Conservation (phyloP, 108 stramenopile species). For the Aurantiochytrium sp. region DNA sequence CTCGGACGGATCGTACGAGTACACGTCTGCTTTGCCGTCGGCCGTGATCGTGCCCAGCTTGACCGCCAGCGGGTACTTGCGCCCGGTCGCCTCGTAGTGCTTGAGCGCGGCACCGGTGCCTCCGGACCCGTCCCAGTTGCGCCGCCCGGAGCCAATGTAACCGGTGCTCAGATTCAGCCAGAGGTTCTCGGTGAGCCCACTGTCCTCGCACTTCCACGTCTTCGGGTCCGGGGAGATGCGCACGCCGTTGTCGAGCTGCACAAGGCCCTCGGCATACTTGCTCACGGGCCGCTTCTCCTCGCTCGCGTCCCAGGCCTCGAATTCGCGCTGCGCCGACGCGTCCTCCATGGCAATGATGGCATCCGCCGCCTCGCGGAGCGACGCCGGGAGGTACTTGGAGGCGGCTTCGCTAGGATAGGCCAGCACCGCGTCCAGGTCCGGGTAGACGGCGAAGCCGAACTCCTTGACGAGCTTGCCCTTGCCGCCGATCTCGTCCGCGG, state of each 20-base stretch:
- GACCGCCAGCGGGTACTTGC: conserved; percentile 86
- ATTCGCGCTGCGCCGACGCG: conserved; percentile 70
- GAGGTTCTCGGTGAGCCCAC: conserved; percentile 70
- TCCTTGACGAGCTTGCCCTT: conserved; percentile 69
- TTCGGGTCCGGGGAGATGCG: conserved; percentile 54
- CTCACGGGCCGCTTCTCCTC: conserved; percentile 41
- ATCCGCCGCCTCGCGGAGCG: conserved; percentile 65
- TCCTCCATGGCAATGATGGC: conserved; percentile 83
- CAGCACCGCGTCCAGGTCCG: conserved; percentile 33
- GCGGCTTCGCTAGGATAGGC: conserved; percentile 58
- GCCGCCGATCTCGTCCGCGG: conserved; percentile 67
- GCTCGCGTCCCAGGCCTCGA: conserved; percentile 66
- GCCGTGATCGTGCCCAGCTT: conserved; percentile 96
- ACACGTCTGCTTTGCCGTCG: conserved; percentile 87
- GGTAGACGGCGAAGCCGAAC: conserved; percentile 48
- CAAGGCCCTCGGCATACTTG: conserved; percentile 56
- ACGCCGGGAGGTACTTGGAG: conserved; percentile 60
- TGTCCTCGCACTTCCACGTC: conserved; percentile 54
- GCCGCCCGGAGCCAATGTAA: conserved; percentile 91
- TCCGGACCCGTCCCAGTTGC: conserved; percentile 94
- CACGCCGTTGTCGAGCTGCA: conserved; percentile 46
- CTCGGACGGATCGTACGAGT: conserved; percentile 93
- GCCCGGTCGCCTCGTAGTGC: conserved; percentile 84
- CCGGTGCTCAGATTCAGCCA: conserved; percentile 97
- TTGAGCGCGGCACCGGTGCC: conserved; percentile 90